These are phyloP conservation scores for Colletotrichum musae DNA, from an alignment of 2,329 filamentous ascomycete genomes.

Conservation along the genomic window DNA sequence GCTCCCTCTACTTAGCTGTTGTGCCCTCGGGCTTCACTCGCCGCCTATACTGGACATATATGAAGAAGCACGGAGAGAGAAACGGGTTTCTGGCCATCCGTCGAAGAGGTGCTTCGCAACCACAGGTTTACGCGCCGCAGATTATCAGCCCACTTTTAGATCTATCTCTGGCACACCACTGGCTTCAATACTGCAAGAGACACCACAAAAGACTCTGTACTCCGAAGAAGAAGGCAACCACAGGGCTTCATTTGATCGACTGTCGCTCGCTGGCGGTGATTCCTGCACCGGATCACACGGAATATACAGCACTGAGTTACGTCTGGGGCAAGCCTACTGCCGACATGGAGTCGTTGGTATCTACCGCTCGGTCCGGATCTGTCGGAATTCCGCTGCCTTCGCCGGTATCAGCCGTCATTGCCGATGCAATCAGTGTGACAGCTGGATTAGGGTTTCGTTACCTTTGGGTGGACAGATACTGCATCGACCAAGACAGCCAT, in stretches of 20 bases:
- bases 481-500: conserved; percentile 48
- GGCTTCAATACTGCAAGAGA: neutral
- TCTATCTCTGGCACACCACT: neutral
- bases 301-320: conserved; percentile 53
- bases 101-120: neutral
- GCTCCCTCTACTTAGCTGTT: neutral
- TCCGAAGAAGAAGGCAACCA: neutral
- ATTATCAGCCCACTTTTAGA: neutral
- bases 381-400: neutral
- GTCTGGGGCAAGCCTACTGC: conserved; percentile 47
- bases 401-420: neutral
- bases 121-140: neutral
- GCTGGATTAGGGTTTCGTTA: conserved; percentile 51
- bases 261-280: neutral
- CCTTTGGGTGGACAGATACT: conserved; percentile 57
- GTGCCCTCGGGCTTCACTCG: neutral
- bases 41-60: too few species aligned
- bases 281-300: neutral
- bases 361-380: neutral
- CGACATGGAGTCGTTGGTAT: neutral
- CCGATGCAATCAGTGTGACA: conserved; percentile 48
- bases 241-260: neutral
- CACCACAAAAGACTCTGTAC: neutral
- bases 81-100: neutral
- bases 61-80: neutral